Conservation (phyloP, 2,329 filamentous ascomycete genomes). For the Diaporthe sp. region DNA sequence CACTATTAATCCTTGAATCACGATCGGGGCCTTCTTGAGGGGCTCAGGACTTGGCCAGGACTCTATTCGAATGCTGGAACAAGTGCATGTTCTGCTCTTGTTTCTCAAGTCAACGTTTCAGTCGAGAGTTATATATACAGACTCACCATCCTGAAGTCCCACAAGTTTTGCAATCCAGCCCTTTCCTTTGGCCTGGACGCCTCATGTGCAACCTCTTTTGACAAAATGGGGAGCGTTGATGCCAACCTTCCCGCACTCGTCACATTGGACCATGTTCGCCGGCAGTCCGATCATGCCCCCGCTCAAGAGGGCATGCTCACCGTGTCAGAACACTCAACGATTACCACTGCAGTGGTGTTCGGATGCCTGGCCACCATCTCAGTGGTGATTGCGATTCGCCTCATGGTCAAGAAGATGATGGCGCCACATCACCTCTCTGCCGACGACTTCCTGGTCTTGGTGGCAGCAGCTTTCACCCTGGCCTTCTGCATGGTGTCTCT, state of each 20-base stretch:
- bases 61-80: neutral
- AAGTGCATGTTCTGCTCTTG: neutral
- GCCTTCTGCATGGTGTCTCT: conserved; percentile 30
- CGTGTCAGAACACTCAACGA: neutral
- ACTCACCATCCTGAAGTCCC: neutral
- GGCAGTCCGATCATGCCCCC: neutral
- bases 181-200: neutral
- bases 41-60: neutral
- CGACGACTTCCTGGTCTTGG: conserved; percentile 25
- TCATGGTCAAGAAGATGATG: conserved; percentile 33
- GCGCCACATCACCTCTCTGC: conserved; percentile 19
- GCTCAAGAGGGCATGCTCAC: conserved; percentile 15
- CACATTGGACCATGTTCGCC: neutral
- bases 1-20: conserved; percentile 27
- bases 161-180: neutral
- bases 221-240: neutral
- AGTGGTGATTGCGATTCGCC: conserved; percentile 24
- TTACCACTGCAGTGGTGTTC: conserved; percentile 27
- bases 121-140: neutral
- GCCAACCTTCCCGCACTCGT: neutral
- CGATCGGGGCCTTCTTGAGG: neutral
- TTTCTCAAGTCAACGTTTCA: neutral
- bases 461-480: conserved; percentile 26
- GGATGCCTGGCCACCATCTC: conserved; percentile 25
- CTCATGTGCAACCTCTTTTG: neutral